These are phyloP conservation scores for Fomitopsis pinicola DNA, from an alignment of 1,284 basidiomycete genomes.

Conservation along the genomic window DNA sequence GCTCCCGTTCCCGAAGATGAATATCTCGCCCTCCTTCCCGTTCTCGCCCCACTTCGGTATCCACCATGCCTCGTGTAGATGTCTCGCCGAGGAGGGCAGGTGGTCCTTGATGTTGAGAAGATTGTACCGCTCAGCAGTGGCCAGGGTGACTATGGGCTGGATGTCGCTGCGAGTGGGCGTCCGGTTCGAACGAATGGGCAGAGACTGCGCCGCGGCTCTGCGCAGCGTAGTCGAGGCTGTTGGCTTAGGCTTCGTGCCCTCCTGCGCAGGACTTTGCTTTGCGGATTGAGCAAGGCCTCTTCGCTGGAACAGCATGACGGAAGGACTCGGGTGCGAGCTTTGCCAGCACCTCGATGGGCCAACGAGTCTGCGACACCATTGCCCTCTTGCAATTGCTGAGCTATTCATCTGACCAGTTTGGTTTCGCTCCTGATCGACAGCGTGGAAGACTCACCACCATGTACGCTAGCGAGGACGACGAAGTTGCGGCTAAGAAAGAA, in stretches of 20 bases:
- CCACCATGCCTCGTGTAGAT: constrained; percentile 74
- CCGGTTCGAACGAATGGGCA: constrained; percentile 74
- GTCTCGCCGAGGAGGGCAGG: constrained; percentile 49
- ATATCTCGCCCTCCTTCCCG: constrained; percentile 77
- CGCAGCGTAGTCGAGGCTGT: constrained; percentile 74
- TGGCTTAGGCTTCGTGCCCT: constrained; percentile 49
- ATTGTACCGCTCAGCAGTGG: constrained; percentile 73
- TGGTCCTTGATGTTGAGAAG: constrained; percentile 51
- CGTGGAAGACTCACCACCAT: background rate
- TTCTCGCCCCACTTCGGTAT: constrained; percentile 62
- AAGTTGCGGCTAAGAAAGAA: too few species aligned
- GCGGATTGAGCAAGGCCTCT: constrained; percentile 12
- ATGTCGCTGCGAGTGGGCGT: constrained; percentile 75
- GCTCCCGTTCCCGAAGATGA: constrained; percentile 81
- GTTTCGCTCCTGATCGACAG: background rate
- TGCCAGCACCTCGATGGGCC: constrained; percentile 6
- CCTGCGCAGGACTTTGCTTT: background rate
- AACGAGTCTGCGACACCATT: constrained; percentile 7
- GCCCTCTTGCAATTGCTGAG: background rate
- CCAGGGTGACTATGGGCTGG: constrained; percentile 67
- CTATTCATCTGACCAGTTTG: constrained; percentile 1
- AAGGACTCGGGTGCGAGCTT: background rate
- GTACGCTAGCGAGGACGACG: background rate
- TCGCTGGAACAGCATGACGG: background rate
- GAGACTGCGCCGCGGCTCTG: constrained; percentile 64